Conservation (phyloP, 768 basidiomycete species). For the Boletus sensibilis region DNA sequence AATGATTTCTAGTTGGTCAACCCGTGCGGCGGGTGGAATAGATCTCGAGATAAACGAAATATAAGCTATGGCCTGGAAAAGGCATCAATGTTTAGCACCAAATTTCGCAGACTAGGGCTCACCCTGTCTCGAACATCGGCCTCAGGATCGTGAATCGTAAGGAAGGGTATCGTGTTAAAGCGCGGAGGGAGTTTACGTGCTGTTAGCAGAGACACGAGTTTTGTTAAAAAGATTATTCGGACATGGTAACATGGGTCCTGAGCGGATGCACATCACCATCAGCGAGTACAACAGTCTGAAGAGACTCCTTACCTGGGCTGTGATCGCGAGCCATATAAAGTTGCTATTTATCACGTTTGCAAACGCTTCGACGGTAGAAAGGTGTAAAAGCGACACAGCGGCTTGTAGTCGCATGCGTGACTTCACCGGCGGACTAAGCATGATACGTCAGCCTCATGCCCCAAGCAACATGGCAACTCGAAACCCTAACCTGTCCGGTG, state of each 20-base stretch:
- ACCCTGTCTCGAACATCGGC: slow-evolving; percentile 71
- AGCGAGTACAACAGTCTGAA: background rate
- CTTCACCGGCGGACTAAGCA: slow-evolving; percentile 54
- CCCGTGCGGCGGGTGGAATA: slow-evolving; percentile 49
- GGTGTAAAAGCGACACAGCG: slow-evolving; percentile 74
- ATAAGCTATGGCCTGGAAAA: slow-evolving; percentile 55
- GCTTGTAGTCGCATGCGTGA: slow-evolving; percentile 84
- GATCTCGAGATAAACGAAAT: slow-evolving; percentile 47
- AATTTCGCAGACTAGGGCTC: slow-evolving; percentile 17
- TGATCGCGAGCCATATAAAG: slow-evolving; percentile 70
- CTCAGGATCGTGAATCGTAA: slow-evolving; percentile 92
- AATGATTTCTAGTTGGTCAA: slow-evolving; percentile 74
- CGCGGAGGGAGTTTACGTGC: slow-evolving; percentile 61
- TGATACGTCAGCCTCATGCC: slow-evolving; percentile 12
- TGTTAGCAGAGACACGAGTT: slow-evolving; percentile 65
- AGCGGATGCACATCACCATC: background rate
- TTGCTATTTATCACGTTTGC: slow-evolving; percentile 53
- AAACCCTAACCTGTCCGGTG: slow-evolving; percentile 46
- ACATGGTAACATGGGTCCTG: slow-evolving; percentile 91
- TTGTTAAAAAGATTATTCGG: slow-evolving; percentile 72
- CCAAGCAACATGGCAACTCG: background rate
- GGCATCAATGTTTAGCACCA: background rate
- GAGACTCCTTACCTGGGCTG: slow-evolving; percentile 65
- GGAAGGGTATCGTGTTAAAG: slow-evolving; percentile 83
- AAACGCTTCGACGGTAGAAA: slow-evolving; percentile 60